Conservation (phyloP, 179 eudicot genomes). For the Nepenthes alata region DNA sequence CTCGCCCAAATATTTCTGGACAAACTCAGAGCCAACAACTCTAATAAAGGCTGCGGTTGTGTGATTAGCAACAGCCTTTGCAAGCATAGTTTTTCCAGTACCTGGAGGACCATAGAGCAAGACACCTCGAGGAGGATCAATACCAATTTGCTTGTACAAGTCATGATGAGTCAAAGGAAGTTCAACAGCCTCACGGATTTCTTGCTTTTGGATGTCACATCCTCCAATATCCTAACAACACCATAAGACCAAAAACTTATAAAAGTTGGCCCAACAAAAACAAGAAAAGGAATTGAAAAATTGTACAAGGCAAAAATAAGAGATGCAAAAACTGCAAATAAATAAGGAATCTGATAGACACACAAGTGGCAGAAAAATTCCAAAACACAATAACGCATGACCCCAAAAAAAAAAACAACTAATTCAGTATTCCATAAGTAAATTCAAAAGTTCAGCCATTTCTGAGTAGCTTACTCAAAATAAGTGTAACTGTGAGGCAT, state of each 20-base stretch:
- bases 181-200: constrained; percentile 97
- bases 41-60: constrained; percentile 92
- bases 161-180: constrained; percentile 95
- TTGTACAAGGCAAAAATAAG: too few species aligned
- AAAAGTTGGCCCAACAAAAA: neutral
- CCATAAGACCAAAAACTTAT: neutral
- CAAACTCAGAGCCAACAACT: constrained; percentile 95
- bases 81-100: constrained; percentile 95
- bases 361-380: too few species aligned
- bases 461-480: too few species aligned
- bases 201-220: constrained; percentile 96
- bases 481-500: too few species aligned
- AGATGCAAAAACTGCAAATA: too few species aligned
- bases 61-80: constrained; percentile 89
- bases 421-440: too few species aligned
- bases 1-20: constrained; percentile 94
- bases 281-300: too few species aligned
- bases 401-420: too few species aligned
- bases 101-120: constrained; percentile 98
- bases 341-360: too few species aligned
- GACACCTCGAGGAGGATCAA: constrained; percentile 98
- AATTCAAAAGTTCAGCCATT: too few species aligned
- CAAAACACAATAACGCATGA: too few species aligned
- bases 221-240: constrained; percentile 65
- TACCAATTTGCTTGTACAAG: constrained; percentile 83